Base-by-base conservation (phyloP, 257 asterid genomes). In the Linaria vulgaris region DNA sequence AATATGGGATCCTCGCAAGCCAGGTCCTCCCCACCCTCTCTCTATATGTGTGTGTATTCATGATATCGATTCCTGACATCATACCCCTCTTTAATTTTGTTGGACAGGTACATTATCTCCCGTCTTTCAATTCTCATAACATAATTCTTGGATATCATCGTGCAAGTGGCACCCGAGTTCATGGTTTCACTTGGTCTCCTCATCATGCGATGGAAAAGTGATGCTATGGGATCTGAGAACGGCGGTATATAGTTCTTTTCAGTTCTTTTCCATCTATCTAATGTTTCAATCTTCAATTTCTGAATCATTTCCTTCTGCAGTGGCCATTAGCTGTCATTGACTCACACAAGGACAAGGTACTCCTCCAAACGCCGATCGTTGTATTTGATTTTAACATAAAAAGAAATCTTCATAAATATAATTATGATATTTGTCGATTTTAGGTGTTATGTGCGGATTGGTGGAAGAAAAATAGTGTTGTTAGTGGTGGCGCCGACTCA, bases 1-100 rank as follows among this genome's bases (percentile, higher is more conserved):
- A 66, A 68, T 94, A 81, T 94, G 99, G 99, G 99, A 94, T 82
- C 99, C 96, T 72, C 95, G 99, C 74, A 94, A 84, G 76, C 99
- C 99, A 74, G 96, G 96, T 88, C n/a, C n/a, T n/a, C n/a, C n/a
- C n/a, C n/a, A n/a, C n/a, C n/a, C n/a, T n/a, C n/a, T n/a, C n/a
- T n/a, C n/a, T n/a, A n/a, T n/a, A n/a, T n/a, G n/a, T n/a, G n/a
- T n/a, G n/a, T n/a, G n/a, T n/a, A n/a, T n/a, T n/a, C n/a, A n/a
- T n/a, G n/a, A n/a, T n/a, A n/a, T n/a, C n/a, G n/a, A n/a, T n/a
- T n/a, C n/a, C 15, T 34, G 44, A 53, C 12, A 22, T 56, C 31
- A 12, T n/a, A 53, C 5, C 65, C 55, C n/a, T 31, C 7, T 58
- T 13, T 50, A 46, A 50, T 34, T 52, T 76, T 57, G 47, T 58